These are phyloP conservation scores for Taxawa tesnikishii DNA, from an alignment of 2,329 filamentous ascomycete genomes.

Conservation along the genomic window DNA sequence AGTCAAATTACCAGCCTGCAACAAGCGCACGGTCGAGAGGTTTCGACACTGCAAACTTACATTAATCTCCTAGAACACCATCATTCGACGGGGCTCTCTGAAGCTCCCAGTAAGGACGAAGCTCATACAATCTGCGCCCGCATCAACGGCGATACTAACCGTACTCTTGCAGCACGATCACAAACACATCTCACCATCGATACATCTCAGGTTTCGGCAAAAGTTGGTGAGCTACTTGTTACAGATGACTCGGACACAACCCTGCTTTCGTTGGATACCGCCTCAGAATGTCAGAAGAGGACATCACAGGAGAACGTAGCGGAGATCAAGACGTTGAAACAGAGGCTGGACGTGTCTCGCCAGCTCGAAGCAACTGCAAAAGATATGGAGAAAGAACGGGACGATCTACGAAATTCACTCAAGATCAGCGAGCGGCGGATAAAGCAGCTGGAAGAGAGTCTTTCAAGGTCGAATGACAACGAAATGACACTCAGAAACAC, in stretches of 20 bases:
- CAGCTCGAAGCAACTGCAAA: conserved; percentile 21
- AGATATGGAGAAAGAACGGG: conserved; percentile 24
- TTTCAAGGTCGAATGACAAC: conserved; percentile 25
- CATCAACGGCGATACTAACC: too few species aligned
- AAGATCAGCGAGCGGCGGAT: conserved; percentile 23
- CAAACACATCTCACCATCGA: conserved; percentile 10
- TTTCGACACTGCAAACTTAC: conserved; percentile 25
- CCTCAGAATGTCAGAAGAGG: conserved; percentile 16
- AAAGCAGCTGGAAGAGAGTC: conserved; percentile 25
- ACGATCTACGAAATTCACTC: conserved; percentile 23
- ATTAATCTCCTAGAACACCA: conserved; percentile 25
- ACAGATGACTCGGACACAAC: conserved; percentile 10
- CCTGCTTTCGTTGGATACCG: conserved; percentile 11
- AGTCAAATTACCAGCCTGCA: conserved; percentile 23
- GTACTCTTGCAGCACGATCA: too few species aligned
- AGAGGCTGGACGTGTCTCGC: conserved; percentile 21
- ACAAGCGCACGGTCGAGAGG: conserved; percentile 25
- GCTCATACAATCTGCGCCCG: too few species aligned
- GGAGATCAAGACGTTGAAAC: conserved; percentile 26
- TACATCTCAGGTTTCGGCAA: conserved; percentile 6
- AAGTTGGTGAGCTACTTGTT: conserved; percentile 1
- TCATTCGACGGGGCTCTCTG: conserved; percentile 5
- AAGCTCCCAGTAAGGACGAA: too few species aligned
- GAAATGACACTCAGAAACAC: conserved; percentile 23
- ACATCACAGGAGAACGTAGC: conserved; percentile 15